Base-by-base conservation (phyloP, 129 eudicot species). In the Flaveria brownii region DNA sequence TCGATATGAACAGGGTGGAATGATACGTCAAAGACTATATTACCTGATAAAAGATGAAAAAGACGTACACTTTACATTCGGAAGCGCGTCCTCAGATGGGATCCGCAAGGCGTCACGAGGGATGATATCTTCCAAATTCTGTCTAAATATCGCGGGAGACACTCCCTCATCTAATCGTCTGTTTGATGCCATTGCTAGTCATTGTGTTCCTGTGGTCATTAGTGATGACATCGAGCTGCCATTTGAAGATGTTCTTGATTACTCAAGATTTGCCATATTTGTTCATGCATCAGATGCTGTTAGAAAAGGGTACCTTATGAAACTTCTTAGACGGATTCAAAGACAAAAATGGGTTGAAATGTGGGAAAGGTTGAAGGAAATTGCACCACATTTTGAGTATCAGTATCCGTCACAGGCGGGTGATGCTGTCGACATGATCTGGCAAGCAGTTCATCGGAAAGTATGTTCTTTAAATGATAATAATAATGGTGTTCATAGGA, bases 131-230 rank as follows among this genome's bases (percentile, higher is more conserved):
- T 90, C 98, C 16, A 93, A 93, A 72, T 93, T 93, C 70, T 93
- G 98, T 85, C 84, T 90, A 22, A 87, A 87, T 65, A 90, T 93
- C 20, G 97, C 97, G 0, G 97, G 97, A 41, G 98, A 93, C 85
- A 91, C 98, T 4, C 98, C 98, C 23, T 93, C 98, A 13, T 93
- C 98, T n/a, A 90, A 93, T 47, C 92, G 98, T 7, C 82, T 93
- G 43, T 93, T 93, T 82, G 98, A 93, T 71, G 96, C 95, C 66
- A 93, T 93, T 62, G 95, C 85, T n/a, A 83, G 89, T 72, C 92
- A 93, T 62, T 93, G 96, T 71, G 88, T 90, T 66, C 98, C 98
- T 4, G 96, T 93, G 1, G 88, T 93, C 63, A 72, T 79, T 4
- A 79, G 83, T 25, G 83, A 79, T 17, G 72, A 63, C 1, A 79